phyloP scores from a whole-genome alignment of 257 asterid species.

The Solanum clarkiae region DNA sequence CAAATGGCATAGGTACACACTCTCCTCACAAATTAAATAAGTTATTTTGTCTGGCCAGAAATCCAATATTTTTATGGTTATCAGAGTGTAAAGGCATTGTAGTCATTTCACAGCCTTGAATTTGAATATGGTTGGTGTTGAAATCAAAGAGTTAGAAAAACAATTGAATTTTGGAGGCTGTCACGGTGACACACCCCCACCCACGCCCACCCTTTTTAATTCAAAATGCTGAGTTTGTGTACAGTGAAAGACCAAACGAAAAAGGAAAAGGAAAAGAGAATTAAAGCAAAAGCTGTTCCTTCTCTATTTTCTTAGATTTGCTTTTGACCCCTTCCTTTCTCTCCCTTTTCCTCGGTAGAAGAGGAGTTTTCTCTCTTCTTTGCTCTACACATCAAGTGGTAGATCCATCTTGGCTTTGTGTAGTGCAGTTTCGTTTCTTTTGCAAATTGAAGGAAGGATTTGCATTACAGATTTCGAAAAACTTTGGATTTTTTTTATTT shows the following conservation, averaged over 20 bases:
- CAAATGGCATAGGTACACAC: not conserved
- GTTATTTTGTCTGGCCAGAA: not conserved
- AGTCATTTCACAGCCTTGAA: not conserved
- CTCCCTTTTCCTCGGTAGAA: not conserved
- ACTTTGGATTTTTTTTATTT: not conserved
- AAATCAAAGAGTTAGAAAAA: not conserved
- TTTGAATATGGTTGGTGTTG: not conserved
- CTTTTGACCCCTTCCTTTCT: conserved; percentile 5
- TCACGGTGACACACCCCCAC: not conserved
- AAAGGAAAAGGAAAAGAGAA: not conserved
- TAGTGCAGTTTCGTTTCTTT: not conserved
- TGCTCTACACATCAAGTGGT: not conserved
- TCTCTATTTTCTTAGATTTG: conserved; percentile 18
- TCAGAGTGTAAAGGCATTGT: not conserved
- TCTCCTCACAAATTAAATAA: not conserved
- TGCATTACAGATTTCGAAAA: not conserved
- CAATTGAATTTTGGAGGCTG: not conserved
- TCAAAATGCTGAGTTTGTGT: not conserved
- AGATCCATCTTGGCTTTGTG: not conserved
- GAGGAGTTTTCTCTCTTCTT: not conserved
- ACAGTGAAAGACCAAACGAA: conserved; percentile 7
- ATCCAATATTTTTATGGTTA: not conserved
- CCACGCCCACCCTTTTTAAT: not conserved
- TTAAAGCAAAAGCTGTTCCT: conserved; percentile 34
- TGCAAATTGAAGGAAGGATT: not conserved